phyloP scores from a whole-genome alignment of 1,284 basidiomycete genomes.

The Puccinia polysora region DNA sequence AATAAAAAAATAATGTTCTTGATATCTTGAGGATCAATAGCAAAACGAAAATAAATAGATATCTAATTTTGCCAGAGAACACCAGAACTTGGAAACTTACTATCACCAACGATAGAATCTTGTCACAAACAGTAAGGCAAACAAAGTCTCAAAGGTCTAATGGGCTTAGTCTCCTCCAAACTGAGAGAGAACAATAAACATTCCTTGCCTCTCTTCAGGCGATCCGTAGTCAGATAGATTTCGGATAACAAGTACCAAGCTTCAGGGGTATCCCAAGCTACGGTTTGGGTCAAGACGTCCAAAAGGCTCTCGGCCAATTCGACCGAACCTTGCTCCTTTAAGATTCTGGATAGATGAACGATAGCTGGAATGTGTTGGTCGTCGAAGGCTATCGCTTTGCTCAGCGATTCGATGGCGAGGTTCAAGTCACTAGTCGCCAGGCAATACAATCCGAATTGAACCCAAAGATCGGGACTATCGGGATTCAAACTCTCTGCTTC shows the following conservation, averaged over 20 bases:
- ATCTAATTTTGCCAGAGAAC: too few species aligned
- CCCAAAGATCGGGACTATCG: constrained; percentile 83
- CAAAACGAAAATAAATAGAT: too few species aligned
- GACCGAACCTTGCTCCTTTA: constrained; percentile 57
- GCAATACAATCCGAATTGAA: constrained; percentile 59
- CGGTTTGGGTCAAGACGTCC: constrained; percentile 54
- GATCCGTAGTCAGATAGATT: constrained; percentile 61
- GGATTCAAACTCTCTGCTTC: constrained; percentile 89
- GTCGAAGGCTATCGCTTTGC: constrained; percentile 26
- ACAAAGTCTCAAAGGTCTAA: constrained; percentile 50
- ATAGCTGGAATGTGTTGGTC: constrained; percentile 65
- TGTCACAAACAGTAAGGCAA: constrained; percentile 49
- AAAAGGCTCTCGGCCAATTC: constrained; percentile 53
- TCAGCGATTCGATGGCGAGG: constrained; percentile 40
- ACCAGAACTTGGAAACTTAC: too few species aligned
- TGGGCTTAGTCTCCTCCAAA: constrained; percentile 62
- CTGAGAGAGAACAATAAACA: constrained; percentile 68
- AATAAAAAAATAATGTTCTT: too few species aligned
- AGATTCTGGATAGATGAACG: constrained; percentile 69
- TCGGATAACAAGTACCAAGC: constrained; percentile 84
- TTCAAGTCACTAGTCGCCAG: constrained; percentile 15
- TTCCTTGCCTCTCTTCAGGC: constrained; percentile 64
- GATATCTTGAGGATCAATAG: too few species aligned
- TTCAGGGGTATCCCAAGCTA: constrained; percentile 81
- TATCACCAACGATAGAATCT: too few species aligned